Base-by-base conservation (phyloP, 2,329 filamentous ascomycete species). In the Cryphonectria nitschkei region DNA sequence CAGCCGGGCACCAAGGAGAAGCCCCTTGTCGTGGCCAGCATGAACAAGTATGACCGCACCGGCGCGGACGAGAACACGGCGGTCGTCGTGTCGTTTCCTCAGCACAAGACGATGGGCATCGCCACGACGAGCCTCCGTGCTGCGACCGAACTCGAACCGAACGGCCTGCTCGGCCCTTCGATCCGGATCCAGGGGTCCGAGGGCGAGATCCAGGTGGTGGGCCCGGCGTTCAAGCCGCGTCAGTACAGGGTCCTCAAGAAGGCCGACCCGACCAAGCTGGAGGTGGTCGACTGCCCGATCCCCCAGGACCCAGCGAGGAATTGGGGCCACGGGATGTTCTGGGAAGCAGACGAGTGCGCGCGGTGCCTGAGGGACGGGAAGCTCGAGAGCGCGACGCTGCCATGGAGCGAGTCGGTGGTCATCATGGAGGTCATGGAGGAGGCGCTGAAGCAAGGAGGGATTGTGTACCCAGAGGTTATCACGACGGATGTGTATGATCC, bases 161-260 rank as follows among this genome's bases (percentile, higher is more conserved):
- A 88, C 69, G 86, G 87, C 75, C 86, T 84, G 22, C 86, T 86
- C 52, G 86, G 88, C 0, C 90, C 93, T 0, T 85, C 90, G 26
- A 91, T 95, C 78, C 90, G 92, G 74, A 93, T 97, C 75, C 92
- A 95, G 81, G 94, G 94, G 56, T 89, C 91, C 46, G 86, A 88
- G 73, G 94, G 94, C 73, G 94, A 97, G 83, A 93, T 97, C 75
- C 92, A 95, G 77, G 90, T 97, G 73, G 87, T 87, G 76, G 90
- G 89, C 43, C 90, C 91, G 1, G 89, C 92, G 0, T 97, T 85
- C 84, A 86, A 88, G 22, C 94, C 94, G 2, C 84, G 85, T 32
- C 84, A 86, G 75, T 93, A 91, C 80, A 87, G 84, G 68, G 80
- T 95, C 67, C 86, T 95, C 75, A 86, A 84, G 75, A 82, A 82